phyloP scores from a whole-genome alignment of 208 protist genomes.

The Balamuthia mandrillaris region DNA sequence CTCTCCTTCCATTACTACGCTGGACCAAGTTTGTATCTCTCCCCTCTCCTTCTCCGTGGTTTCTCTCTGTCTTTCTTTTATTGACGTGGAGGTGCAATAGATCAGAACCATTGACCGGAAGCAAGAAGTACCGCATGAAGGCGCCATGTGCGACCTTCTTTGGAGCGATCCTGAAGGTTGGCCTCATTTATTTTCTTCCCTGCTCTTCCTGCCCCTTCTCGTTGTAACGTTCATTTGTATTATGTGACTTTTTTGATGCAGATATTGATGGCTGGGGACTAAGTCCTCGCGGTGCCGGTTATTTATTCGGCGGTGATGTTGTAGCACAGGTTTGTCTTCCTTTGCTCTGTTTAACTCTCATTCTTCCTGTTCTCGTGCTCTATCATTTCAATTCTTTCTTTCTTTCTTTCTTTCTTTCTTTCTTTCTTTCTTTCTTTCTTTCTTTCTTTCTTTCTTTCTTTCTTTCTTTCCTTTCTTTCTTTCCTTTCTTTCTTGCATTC shows the following conservation, averaged over 20 bases:
- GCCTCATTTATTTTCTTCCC: too few relatives aligned
- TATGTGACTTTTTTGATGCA: constrained; percentile 2
- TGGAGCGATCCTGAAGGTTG: constrained; percentile 97
- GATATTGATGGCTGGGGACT: constrained; percentile 91
- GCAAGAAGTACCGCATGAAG: constrained; percentile 97
- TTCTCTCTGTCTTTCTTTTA: background rate
- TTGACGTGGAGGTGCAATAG: too few relatives aligned
- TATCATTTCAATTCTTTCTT: background rate
- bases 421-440: background rate
- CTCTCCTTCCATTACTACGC: constrained; percentile 93
- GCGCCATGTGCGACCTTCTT: constrained; percentile 97
- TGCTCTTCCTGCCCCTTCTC: background rate
- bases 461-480: background rate
- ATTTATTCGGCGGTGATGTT: constrained; percentile 97
- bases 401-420: background rate
- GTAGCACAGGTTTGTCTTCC: constrained; percentile 77
- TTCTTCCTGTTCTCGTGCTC: background rate
- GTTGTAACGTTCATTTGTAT: too few relatives aligned
- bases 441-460: background rate
- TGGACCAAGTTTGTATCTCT: constrained; percentile 84
- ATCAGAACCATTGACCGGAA: constrained; percentile 81
- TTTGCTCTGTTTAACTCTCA: too few relatives aligned
- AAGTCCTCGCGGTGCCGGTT: constrained; percentile 94
- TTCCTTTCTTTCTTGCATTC: background rate
- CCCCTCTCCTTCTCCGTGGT: too few relatives aligned